phyloP scores from a whole-genome alignment of 805 yeast genomes.

The Candida silvatica region DNA sequence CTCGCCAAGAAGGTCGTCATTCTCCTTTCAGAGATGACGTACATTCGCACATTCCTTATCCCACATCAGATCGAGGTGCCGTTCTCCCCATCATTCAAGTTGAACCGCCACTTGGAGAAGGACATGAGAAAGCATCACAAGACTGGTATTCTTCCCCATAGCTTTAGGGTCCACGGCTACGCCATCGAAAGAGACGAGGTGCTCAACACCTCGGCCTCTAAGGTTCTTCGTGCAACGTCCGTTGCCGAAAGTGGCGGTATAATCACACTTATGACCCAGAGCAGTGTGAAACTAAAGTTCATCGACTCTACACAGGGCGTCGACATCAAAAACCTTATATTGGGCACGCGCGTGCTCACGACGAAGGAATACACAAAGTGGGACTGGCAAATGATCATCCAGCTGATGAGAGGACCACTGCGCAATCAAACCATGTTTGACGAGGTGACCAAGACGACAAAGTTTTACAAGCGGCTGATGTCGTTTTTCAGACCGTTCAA shows the following conservation, averaged over 20 bases:
- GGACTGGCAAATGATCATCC: constrained; percentile 76
- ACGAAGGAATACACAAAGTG: constrained; percentile 77
- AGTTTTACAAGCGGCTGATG: constrained; percentile 73
- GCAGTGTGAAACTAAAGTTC: not conserved
- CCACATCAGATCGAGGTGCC: constrained; percentile 34
- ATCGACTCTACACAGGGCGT: constrained; percentile 33
- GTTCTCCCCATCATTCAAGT: constrained; percentile 16
- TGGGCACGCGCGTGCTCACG: constrained; percentile 61
- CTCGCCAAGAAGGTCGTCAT: constrained; percentile 51
- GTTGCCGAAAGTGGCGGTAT: not conserved
- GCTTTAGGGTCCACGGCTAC: constrained; percentile 7
- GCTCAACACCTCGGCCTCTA: constrained; percentile 1
- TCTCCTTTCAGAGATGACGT: constrained; percentile 54
- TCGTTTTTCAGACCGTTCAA: constrained; percentile 92
- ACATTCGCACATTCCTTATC: constrained; percentile 42
- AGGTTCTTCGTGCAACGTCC: not conserved
- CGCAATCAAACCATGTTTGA: constrained; percentile 63
- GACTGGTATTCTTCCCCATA: constrained; percentile 8
- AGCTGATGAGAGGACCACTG: constrained; percentile 80
- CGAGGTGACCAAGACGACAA: constrained; percentile 70
- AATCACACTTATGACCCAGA: not conserved
- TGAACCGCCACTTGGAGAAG: constrained; percentile 21
- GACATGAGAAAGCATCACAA: constrained; percentile 19
- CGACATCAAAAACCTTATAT: constrained; percentile 56
- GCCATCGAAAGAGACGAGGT: not conserved